These are phyloP conservation scores for Schwanniomyces pseudopolymorphus DNA, from an alignment of 805 yeast genomes.

Conservation along the genomic window DNA sequence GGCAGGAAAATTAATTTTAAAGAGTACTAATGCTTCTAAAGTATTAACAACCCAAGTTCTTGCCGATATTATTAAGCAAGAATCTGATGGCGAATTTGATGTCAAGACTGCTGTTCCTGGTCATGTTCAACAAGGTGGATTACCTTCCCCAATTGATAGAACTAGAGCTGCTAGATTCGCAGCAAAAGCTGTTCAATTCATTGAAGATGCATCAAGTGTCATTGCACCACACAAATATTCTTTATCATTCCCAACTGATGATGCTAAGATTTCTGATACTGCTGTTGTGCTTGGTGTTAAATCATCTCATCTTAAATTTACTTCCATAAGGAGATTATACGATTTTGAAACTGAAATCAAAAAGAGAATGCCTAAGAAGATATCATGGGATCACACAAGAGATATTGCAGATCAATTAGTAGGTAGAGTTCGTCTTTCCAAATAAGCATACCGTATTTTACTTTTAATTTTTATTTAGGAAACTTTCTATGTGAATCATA, in stretches of 20 bases:
- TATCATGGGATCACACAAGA: conserved; percentile 78
- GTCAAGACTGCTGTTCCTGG: conserved; percentile 97
- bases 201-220: conserved; percentile 52
- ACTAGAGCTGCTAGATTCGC: conserved; percentile 87
- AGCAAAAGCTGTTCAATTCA: conserved; percentile 82
- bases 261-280: conserved; percentile 41
- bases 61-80: conserved; percentile 80
- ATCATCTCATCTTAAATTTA: conserved; percentile 72
- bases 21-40: conserved; percentile 79
- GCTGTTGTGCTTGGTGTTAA: conserved; percentile 84
- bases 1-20: conserved; percentile 82
- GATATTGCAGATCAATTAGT: conserved; percentile 83
- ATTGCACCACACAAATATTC: conserved; percentile 22
- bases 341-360: conserved; percentile 82
- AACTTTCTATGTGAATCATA: not conserved
- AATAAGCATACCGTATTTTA: not conserved
- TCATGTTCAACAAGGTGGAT: conserved; percentile 96
- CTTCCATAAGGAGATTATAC: conserved; percentile 72
- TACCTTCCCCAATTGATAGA: conserved; percentile 93
- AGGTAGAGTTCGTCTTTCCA: conserved; percentile 49
- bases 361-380: conserved; percentile 83
- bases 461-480: not conserved
- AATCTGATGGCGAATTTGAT: conserved; percentile 75
- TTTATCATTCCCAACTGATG: conserved; percentile 33
- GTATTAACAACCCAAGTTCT: conserved; percentile 81